phyloP scores from a whole-genome alignment of 306 rosid genomes.

The Trifolium subterraneum region DNA sequence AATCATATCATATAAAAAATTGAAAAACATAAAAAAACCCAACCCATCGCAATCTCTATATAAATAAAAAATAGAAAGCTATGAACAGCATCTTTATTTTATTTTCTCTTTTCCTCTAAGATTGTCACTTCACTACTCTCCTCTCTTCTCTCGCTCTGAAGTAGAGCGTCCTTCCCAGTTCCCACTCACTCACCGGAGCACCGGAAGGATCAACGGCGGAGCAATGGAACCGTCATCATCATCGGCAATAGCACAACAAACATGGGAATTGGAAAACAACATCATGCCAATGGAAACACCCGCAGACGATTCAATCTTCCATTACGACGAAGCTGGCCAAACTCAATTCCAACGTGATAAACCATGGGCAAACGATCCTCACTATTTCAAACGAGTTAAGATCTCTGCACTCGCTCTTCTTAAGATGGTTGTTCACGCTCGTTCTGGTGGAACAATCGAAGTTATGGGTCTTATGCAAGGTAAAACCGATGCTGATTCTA shows the following conservation, averaged over 20 bases:
- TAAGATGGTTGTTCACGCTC: slow-evolving; percentile 98
- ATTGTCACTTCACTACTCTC: too few species aligned
- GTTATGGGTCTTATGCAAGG: slow-evolving; percentile 99
- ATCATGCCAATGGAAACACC: slow-evolving; percentile 79
- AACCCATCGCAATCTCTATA: too few species aligned
- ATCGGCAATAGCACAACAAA: slow-evolving; percentile 70
- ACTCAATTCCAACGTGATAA: slow-evolving; percentile 77
- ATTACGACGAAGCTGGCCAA: slow-evolving; percentile 83
- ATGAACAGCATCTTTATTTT: too few species aligned
- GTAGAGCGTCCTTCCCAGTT: not conserved
- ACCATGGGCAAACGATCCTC: slow-evolving; percentile 89
- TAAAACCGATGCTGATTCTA: slow-evolving; percentile 84
- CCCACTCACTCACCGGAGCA: not conserved
- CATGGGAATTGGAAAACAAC: slow-evolving; percentile 97
- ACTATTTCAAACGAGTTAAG: slow-evolving; percentile 95
- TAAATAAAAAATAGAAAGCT: too few species aligned
- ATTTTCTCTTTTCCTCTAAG: too few species aligned
- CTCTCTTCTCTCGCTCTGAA: not conserved
- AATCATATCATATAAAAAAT: too few species aligned
- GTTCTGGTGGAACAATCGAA: slow-evolving; percentile 95
- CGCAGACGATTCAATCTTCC: slow-evolving; percentile 86
- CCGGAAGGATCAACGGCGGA: not conserved
- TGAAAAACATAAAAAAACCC: too few species aligned
- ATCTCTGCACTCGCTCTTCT: slow-evolving; percentile 96
- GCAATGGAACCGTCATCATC: slow-evolving; percentile 46